Base-by-base conservation (phyloP, 345 rosid species). In the Hibiscus mutabilis region DNA sequence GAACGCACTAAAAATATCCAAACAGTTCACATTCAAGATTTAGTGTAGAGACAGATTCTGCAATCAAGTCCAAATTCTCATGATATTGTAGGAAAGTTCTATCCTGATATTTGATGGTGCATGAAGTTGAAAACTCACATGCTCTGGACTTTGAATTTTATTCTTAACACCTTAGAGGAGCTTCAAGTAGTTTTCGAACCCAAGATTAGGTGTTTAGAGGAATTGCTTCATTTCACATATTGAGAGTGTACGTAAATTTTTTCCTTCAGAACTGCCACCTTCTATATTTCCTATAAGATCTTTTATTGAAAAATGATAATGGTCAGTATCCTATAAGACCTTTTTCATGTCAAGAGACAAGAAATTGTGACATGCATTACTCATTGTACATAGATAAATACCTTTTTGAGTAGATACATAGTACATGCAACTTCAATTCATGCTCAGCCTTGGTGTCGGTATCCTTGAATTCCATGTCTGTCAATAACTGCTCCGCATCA, bases 381-480 rank as follows among this genome's bases (percentile, higher is more conserved):
- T 24, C 35, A 66, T 27, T 74, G 11, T 51, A 21, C 27, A 25
- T 37, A 70, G 59, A 74, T 1, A 24, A 64, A 71, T 70, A 92
- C 97, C 95, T 89, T 85, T 87, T 92, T 16, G 89, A 84, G 81
- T 95, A 92, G 29, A 95, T 86, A 67, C 16, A 96, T 73, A 92
- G 87, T 40, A 95, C 96, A 75, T 78, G 93, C 77, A 95, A 75
- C 81, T 95, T 95, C 73, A 89, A 70, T 70, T 88, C 92, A 52
- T 73, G 88, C 79, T 95, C 99, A 72, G 89, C 86, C 79, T 85
- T 84, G 40, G 90, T 77, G 75, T 95, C 97, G 46, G 83, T 75
- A 33, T 90, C 96, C 80, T 80, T 84, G 77, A 95, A 95, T 67
- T 95, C 99, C 99, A 92, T 95, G 75, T 92, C 98, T 44, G 96